These are phyloP conservation scores for Clonostachys chloroleuca DNA, from an alignment of 2,329 filamentous ascomycete species.

Conservation along the genomic window DNA sequence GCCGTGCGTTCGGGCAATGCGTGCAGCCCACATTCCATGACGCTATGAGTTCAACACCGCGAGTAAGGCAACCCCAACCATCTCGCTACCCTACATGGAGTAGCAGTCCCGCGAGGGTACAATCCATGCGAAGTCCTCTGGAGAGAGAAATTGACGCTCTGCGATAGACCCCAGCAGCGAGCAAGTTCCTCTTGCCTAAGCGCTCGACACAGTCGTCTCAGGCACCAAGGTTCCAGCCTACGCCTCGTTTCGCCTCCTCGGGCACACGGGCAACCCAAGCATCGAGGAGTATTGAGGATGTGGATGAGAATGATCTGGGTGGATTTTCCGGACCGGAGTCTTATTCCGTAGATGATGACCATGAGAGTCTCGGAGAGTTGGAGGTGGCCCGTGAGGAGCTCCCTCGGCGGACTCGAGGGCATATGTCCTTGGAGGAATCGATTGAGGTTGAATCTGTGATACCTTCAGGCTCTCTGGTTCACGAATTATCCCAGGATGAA, in stretches of 20 bases:
- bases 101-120: too few species aligned
- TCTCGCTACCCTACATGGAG: too few species aligned
- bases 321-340: neutral
- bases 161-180: slow-evolving; percentile 28
- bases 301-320: slow-evolving; percentile 9
- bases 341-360: neutral
- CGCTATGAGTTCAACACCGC: too few species aligned
- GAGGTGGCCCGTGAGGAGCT: slow-evolving; percentile 1
- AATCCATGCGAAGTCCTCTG: too few species aligned
- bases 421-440: slow-evolving; percentile 1
- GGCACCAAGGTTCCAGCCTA: slow-evolving; percentile 27
- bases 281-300: slow-evolving; percentile 21
- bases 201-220: slow-evolving; percentile 20
- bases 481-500: too few species aligned
- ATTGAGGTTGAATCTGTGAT: slow-evolving; percentile 6
- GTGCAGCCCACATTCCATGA: too few species aligned
- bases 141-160: too few species aligned
- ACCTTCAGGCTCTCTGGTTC: too few species aligned
- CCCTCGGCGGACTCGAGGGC: too few species aligned
- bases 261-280: slow-evolving; percentile 17
- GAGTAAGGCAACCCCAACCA: too few species aligned
- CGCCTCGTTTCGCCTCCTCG: slow-evolving; percentile 27
- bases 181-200: slow-evolving; percentile 30
- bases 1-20: too few species aligned
- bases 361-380: neutral